Evolutionary conservation across 2,329 filamentous ascomycete genomes (phyloP).

Genomic region (Paecilomyces formosus): DNA sequence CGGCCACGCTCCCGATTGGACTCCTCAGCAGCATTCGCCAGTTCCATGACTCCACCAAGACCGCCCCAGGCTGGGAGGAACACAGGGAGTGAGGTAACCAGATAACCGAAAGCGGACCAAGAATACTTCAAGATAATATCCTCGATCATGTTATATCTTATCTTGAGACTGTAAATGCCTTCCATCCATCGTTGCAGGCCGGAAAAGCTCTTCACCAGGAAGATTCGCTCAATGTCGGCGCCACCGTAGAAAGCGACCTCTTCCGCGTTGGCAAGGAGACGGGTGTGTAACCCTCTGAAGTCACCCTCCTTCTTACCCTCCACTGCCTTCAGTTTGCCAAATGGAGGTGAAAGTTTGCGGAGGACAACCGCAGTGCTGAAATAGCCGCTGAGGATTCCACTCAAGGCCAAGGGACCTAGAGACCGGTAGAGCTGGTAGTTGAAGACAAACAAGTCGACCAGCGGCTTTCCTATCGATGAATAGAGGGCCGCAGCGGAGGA

Average conservation of each 20-base stretch:
- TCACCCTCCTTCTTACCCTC: constrained; percentile 94
- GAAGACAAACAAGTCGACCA: constrained; percentile 96
- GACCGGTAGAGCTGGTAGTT: constrained; percentile 95
- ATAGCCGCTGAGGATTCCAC: constrained; percentile 84
- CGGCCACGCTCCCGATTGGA: constrained; percentile 63
- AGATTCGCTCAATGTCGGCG: constrained; percentile 87
- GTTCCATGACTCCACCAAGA: constrained; percentile 64
- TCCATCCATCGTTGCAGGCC: constrained; percentile 97
- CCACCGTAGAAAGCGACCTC: constrained; percentile 97
- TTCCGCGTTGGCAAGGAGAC: constrained; percentile 92
- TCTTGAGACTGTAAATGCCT: constrained; percentile 93
- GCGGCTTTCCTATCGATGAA: constrained; percentile 92
- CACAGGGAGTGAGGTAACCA: constrained; percentile 84
- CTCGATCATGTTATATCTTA: constrained; percentile 97
- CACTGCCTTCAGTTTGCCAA: constrained; percentile 92
- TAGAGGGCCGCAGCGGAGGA: constrained; percentile 86
- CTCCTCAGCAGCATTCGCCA: constrained; percentile 35
- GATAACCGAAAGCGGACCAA: constrained; percentile 96
- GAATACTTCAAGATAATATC: constrained; percentile 98
- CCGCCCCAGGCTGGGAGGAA: constrained; percentile 95
- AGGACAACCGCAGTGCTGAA: constrained; percentile 88
- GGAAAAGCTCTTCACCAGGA: constrained; percentile 85
- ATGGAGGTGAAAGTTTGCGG: constrained; percentile 81
- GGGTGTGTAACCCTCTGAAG: constrained; percentile 82
- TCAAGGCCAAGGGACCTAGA: constrained; percentile 78